Conservation (phyloP, 73 alveolate species). For the Paraurostyla sp. region DNA sequence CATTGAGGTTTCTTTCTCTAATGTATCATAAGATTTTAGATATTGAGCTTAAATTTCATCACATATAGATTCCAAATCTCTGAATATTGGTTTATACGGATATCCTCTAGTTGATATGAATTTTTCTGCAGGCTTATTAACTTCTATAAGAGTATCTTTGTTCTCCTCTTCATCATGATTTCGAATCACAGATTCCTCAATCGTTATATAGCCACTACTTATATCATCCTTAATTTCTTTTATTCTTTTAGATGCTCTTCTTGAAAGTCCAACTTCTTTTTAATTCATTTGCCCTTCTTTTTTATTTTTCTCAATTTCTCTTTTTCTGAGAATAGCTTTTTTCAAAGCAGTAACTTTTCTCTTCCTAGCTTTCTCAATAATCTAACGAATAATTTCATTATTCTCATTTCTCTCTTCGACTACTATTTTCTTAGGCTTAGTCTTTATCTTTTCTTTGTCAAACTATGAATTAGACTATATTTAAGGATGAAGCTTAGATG, state of each 20-base stretch:
- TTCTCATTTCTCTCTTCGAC: conserved; percentile 58
- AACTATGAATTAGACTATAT: neutral
- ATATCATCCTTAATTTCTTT: neutral
- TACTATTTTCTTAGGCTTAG: conserved; percentile 54
- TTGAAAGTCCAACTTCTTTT: neutral
- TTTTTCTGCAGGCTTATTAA: neutral
- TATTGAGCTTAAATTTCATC: too few species aligned
- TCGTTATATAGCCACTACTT: conserved; percentile 52
- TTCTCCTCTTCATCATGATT: neutral
- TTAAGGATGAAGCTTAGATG: neutral
- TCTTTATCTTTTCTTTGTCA: neutral
- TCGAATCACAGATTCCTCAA: conserved; percentile 10
- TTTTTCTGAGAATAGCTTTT: conserved; percentile 51
- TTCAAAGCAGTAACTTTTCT: conserved; percentile 60
- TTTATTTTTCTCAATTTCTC: conserved; percentile 31
- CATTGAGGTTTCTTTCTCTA: too few species aligned
- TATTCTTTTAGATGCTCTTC: neutral
- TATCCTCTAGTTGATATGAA: neutral
- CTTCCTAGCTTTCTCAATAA: conserved; percentile 56
- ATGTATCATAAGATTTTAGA: too few species aligned
- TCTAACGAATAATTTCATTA: conserved; percentile 55
- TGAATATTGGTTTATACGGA: conserved; percentile 4
- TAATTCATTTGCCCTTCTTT: neutral
- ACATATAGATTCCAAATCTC: neutral
- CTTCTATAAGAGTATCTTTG: neutral